Evolutionary conservation across 202 grass and related monocot species (phyloP).

Genomic region (Setaria viridis): DNA sequence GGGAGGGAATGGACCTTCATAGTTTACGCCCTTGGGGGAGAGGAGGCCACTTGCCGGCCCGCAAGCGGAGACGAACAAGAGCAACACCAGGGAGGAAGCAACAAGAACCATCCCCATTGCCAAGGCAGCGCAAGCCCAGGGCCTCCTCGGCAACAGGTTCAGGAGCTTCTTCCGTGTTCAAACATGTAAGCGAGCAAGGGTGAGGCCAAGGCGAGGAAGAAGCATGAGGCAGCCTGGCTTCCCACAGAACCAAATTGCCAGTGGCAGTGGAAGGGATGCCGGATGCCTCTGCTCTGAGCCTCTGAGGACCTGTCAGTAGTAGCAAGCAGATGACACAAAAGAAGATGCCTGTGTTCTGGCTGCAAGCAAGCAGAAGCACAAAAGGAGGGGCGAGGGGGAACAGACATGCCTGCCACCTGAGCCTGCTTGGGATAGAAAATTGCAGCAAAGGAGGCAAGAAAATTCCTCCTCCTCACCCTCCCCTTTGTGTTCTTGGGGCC

Average conservation of each 20-base stretch:
- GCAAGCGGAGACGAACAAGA: conserved; percentile 45
- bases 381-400: conserved; percentile 55
- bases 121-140: conserved; percentile 28
- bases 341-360: conserved; percentile 77
- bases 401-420: conserved; percentile 97
- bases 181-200: conserved; percentile 55
- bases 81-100: conserved; percentile 50
- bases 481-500: conserved; percentile 43
- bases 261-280: conserved; percentile 37
- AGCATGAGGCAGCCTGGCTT: conserved; percentile 64
- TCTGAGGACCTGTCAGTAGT: conserved; percentile 66
- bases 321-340: conserved; percentile 89
- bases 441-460: conserved; percentile 46
- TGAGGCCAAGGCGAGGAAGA: conserved; percentile 67
- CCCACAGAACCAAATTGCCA: conserved; percentile 41
- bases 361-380: conserved; percentile 67
- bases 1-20: conserved; percentile 53
- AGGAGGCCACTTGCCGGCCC: conserved; percentile 62
- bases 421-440: conserved; percentile 63
- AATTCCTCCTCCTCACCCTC: conserved; percentile 30
- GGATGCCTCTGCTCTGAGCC: conserved; percentile 44
- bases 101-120: conserved; percentile 63
- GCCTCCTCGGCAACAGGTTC: conserved; percentile 38
- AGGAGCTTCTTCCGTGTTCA: conserved; percentile 50
- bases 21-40: conserved; percentile 95